These are phyloP conservation scores for Orbilia brochopaga DNA, from an alignment of 2,329 filamentous ascomycete genomes.

Conservation along the genomic window DNA sequence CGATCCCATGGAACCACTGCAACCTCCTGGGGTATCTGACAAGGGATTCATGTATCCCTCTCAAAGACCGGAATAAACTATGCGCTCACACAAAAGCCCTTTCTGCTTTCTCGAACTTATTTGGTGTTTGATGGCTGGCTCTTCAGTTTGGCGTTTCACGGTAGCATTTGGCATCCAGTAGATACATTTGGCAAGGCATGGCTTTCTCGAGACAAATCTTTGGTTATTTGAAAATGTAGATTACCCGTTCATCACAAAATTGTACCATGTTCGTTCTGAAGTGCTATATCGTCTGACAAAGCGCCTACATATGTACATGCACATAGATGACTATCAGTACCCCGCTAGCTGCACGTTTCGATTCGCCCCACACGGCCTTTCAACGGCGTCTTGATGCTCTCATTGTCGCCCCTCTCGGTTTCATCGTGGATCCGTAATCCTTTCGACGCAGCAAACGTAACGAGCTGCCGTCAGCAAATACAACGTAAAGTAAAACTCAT, in stretches of 20 bases:
- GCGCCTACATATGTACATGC: background rate
- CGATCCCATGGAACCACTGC: conserved; percentile 9
- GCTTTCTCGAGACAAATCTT: background rate
- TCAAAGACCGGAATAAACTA: conserved; percentile 32
- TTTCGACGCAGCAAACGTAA: conserved; percentile 58
- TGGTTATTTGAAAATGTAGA: background rate
- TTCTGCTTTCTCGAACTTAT: background rate
- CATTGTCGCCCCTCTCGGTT: conserved; percentile 91
- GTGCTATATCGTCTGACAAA: background rate
- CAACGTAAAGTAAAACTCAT: background rate
- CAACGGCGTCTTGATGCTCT: conserved; percentile 74
- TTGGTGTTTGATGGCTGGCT: background rate
- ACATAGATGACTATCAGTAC: background rate
- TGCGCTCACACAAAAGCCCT: background rate
- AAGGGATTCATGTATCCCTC: conserved; percentile 35
- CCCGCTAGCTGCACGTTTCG: conserved; percentile 22
- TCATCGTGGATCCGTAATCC: conserved; percentile 87
- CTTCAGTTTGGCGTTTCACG: conserved; percentile 3
- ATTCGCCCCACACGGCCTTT: conserved; percentile 34
- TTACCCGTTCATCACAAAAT: background rate
- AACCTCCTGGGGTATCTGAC: conserved; percentile 24
- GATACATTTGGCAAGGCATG: too few relatives aligned
- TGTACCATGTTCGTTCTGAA: background rate
- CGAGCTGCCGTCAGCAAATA: conserved; percentile 43
- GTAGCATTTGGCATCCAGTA: background rate